Evolutionary conservation across 805 yeast genomes (phyloP).

Genomic region (Saturnispora saitoi): DNA sequence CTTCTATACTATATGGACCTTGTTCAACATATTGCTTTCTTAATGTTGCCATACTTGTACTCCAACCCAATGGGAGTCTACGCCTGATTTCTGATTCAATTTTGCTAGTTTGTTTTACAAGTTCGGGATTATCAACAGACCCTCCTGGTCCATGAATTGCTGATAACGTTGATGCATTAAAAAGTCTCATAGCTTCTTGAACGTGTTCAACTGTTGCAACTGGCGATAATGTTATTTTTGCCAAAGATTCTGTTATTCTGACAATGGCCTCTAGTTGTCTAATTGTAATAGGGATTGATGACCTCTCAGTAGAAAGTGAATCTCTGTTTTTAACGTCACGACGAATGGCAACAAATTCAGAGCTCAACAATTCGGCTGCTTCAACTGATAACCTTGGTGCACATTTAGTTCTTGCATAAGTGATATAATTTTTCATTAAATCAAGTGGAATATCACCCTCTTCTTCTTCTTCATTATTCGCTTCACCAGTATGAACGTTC

Average conservation of each 20-base stretch:
- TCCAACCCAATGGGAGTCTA: slow-evolving; percentile 94
- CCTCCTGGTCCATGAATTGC: slow-evolving; percentile 46
- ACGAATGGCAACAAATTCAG: slow-evolving; percentile 88
- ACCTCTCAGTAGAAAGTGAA: slow-evolving; percentile 72
- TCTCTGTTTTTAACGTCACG: slow-evolving; percentile 76
- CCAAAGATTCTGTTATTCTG: slow-evolving; percentile 90
- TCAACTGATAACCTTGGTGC: slow-evolving; percentile 88
- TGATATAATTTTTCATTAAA: slow-evolving; percentile 85
- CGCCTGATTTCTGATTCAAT: slow-evolving; percentile 82
- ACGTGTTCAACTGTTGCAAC: slow-evolving; percentile 85
- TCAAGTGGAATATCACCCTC: slow-evolving; percentile 86
- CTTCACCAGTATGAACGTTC: slow-evolving; percentile 84
- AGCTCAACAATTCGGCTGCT: slow-evolving; percentile 82
- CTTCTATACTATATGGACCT: slow-evolving; percentile 49
- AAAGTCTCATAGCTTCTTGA: slow-evolving; percentile 88
- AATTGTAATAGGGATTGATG: slow-evolving; percentile 93
- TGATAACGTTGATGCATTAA: slow-evolving; percentile 95
- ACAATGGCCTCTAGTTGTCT: slow-evolving; percentile 97
- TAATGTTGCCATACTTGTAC: slow-evolving; percentile 78
- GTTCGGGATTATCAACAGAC: slow-evolving; percentile 43
- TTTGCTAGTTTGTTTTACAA: slow-evolving; percentile 61
- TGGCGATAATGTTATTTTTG: slow-evolving; percentile 76
- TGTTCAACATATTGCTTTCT: slow-evolving; percentile 72
- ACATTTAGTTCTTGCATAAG: slow-evolving; percentile 80
- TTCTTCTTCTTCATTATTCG: slow-evolving; percentile 29